A percentile compares a stretch with the other conserved stretches of the same genome.
Evolutionary conservation across 768 basidiomycete genomes (phyloP).

Genomic region (Cyclocybe aegerita): DNA sequence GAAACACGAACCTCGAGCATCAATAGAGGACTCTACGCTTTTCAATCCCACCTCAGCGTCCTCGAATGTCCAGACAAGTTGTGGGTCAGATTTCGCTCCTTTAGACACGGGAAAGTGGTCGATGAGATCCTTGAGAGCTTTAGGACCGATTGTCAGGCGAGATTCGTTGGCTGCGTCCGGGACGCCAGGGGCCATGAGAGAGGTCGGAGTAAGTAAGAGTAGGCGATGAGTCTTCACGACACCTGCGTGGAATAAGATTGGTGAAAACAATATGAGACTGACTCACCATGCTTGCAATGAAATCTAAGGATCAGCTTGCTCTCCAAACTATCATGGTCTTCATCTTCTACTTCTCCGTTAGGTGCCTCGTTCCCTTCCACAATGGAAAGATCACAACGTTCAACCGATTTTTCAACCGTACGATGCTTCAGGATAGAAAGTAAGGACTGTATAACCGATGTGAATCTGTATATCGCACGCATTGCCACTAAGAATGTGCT

Average conservation of each 20-base stretch:
- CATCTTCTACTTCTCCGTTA: conserved; percentile 32
- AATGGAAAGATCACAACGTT: conserved; percentile 74
- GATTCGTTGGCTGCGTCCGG: conserved; percentile 61
- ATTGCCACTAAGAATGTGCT: conserved; percentile 4
- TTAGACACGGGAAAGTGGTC: conserved; percentile 76
- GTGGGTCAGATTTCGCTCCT: conserved; percentile 68
- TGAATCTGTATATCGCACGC: conserved; percentile 3
- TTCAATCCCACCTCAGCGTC: conserved; percentile 66
- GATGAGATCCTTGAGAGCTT: conserved; percentile 71
- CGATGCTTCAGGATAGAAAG: conserved; percentile 73
- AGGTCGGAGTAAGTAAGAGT: conserved; percentile 54
- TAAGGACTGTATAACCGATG: conserved; percentile 45
- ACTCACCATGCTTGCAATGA: conserved; percentile 80
- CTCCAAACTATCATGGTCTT: conserved; percentile 62
- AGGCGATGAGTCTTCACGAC: conserved; percentile 82
- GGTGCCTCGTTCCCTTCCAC: conserved; percentile 41
- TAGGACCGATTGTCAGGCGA: conserved; percentile 68
- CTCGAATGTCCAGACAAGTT: conserved; percentile 79
- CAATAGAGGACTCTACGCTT: conserved; percentile 65
- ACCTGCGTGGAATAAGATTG: conserved; percentile 38
- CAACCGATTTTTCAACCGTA: conserved; percentile 74
- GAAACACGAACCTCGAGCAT: conserved; percentile 52
- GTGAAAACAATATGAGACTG: not conserved
- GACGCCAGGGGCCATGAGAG: conserved; percentile 65
- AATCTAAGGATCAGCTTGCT: conserved; percentile 71